Conservation (phyloP, 1,139 yeast genomes). For the Candida sojae region DNA sequence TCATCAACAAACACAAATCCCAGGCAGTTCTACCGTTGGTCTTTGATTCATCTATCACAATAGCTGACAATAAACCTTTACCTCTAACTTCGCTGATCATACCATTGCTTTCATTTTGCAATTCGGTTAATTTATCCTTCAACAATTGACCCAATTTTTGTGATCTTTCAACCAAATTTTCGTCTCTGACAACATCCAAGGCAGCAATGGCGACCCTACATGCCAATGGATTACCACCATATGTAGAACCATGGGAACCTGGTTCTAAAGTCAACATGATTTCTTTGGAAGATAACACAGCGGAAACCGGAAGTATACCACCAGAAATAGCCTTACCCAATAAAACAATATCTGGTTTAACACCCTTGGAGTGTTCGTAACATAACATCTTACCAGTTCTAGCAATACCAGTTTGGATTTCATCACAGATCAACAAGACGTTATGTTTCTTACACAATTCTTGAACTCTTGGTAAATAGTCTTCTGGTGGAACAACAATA, state of each 20-base stretch:
- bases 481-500: conserved; percentile 88
- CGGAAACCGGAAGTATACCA: conserved; percentile 91
- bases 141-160: conserved; percentile 68
- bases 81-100: conserved; percentile 92
- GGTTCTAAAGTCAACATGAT: conserved; percentile 91
- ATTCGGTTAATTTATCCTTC: conserved; percentile 62
- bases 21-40: conserved; percentile 93
- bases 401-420: conserved; percentile 96
- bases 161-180: conserved; percentile 81
- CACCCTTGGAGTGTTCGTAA: conserved; percentile 78
- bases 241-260: conserved; percentile 97
- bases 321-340: conserved; percentile 96
- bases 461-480: conserved; percentile 72
- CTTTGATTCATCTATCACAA: conserved; percentile 83
- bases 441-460: conserved; percentile 80
- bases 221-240: conserved; percentile 97
- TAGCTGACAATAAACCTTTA: conserved; percentile 83
- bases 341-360: conserved; percentile 82
- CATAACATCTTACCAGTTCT: conserved; percentile 95
- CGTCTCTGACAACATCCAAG: conserved; percentile 84
- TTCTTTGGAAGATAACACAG: conserved; percentile 83
- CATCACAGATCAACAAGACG: conserved; percentile 89
- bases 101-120: conserved; percentile 64
- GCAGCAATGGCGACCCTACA: conserved; percentile 96
- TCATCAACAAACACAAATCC: conserved; percentile 92